Conservation (phyloP, 495 filamentous ascomycete species). For the Neurospora sp. region DNA sequence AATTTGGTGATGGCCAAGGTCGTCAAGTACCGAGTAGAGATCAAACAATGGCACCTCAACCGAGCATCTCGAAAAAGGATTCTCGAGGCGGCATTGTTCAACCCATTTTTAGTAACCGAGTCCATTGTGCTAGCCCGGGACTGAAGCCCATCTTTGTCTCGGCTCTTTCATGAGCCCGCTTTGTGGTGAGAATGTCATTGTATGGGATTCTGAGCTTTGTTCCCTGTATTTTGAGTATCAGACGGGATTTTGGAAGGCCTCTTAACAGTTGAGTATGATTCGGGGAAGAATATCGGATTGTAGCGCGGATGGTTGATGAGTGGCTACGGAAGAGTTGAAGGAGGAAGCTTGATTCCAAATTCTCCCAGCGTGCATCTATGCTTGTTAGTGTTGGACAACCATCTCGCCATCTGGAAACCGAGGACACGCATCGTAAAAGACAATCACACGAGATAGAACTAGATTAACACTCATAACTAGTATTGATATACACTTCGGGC, state of each 20-base stretch:
- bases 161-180: neutral
- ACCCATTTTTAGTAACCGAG: neutral
- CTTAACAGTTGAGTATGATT: neutral
- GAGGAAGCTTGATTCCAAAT: neutral
- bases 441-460: rapidly evolving
- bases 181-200: neutral
- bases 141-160: neutral
- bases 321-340: neutral
- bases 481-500: neutral
- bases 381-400: neutral
- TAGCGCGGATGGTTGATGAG: neutral
- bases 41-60: neutral
- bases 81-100: neutral
- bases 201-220: neutral
- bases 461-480: neutral
- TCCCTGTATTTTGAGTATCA: neutral
- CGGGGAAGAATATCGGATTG: neutral
- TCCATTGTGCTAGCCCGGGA: neutral
- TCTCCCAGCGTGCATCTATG: neutral
- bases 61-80: neutral
- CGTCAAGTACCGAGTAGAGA: neutral
- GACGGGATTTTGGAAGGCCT: neutral
- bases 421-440: neutral
- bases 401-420: neutral
- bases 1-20: neutral